A percentile compares a stretch with the other conserved stretches of the same genome.
Conservation (phyloP, 331 rosid species). For the Quercus phellos region DNA sequence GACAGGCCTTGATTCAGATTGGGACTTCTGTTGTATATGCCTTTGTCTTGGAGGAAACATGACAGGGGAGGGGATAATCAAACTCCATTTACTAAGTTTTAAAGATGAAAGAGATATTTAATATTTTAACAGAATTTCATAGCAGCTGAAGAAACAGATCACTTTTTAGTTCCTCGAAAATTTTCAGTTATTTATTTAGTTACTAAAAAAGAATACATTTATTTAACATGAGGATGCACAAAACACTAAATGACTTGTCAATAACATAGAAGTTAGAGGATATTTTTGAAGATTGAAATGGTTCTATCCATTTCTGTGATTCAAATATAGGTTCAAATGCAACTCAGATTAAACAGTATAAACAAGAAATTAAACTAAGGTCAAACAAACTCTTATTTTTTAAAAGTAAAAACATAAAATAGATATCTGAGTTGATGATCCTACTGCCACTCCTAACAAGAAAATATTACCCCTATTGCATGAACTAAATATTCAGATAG, state of each 20-base stretch:
- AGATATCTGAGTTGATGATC: conserved; percentile 77
- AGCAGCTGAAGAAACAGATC: neutral
- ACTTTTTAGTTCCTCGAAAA: neutral
- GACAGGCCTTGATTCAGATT: neutral
- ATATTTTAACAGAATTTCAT: neutral
- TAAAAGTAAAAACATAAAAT: neutral
- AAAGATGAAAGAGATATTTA: neutral
- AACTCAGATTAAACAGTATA: neutral
- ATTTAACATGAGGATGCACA: neutral
- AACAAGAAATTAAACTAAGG: neutral
- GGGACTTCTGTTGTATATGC: neutral
- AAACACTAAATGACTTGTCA: neutral
- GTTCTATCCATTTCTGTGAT: no score
- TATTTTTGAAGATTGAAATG: neutral
- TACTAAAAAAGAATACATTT: neutral
- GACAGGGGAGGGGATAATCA: neutral
- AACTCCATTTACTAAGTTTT: neutral
- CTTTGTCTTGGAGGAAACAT: neutral
- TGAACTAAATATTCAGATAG: conserved; percentile 68
- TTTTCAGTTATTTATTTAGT: neutral
- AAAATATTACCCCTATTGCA: conserved; percentile 58
- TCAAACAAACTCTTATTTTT: neutral
- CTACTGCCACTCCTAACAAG: conserved; percentile 69
- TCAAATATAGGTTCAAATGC: no score
- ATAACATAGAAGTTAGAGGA: neutral